Percentiles rank a stretch among this genome's conserved stretches.
Evolutionary conservation across 192 early-diverging fungal species (phyloP).

Genomic region (Umbelopsis sp.): DNA sequence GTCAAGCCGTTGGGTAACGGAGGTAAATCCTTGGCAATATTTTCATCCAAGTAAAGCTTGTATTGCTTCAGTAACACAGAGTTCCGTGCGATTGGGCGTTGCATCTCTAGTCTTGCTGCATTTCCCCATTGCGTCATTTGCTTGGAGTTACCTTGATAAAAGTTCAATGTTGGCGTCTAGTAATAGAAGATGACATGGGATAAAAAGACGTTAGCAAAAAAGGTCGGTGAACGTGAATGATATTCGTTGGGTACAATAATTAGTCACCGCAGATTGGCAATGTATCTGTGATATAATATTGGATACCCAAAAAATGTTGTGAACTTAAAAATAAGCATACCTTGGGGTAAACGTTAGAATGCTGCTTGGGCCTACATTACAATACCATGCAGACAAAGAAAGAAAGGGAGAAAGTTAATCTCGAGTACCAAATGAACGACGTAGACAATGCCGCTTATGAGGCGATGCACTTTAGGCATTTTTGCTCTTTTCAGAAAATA

Average conservation of each 20-base stretch:
- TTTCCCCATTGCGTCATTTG: conserved; percentile 49
- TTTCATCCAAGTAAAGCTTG: conserved; percentile 49
- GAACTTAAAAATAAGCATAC: conserved; percentile 1
- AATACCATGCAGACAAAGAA: not conserved
- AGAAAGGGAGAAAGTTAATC: not conserved
- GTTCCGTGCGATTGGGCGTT: conserved; percentile 37
- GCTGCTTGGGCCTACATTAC: conserved; percentile 47
- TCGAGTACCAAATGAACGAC: not conserved
- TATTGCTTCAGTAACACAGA: conserved; percentile 48
- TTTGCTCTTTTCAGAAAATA: not conserved
- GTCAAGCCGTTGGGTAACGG: conserved; percentile 43
- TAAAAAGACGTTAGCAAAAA: not conserved
- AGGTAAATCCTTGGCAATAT: conserved; percentile 44
- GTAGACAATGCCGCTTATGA: not conserved
- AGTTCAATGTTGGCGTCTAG: conserved; percentile 50
- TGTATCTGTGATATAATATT: not conserved
- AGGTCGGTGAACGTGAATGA: conserved; percentile 22
- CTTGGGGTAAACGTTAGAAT: conserved; percentile 44
- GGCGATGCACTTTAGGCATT: not conserved
- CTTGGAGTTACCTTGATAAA: conserved; percentile 45
- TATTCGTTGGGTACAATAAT: not conserved
- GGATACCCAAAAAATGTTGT: too few relatives aligned
- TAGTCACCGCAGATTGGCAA: not conserved
- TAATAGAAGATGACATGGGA: not conserved
- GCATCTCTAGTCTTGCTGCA: conserved; percentile 45